These are phyloP conservation scores for Lactarius indigo DNA, from an alignment of 768 basidiomycete genomes.

Conservation along the genomic window DNA sequence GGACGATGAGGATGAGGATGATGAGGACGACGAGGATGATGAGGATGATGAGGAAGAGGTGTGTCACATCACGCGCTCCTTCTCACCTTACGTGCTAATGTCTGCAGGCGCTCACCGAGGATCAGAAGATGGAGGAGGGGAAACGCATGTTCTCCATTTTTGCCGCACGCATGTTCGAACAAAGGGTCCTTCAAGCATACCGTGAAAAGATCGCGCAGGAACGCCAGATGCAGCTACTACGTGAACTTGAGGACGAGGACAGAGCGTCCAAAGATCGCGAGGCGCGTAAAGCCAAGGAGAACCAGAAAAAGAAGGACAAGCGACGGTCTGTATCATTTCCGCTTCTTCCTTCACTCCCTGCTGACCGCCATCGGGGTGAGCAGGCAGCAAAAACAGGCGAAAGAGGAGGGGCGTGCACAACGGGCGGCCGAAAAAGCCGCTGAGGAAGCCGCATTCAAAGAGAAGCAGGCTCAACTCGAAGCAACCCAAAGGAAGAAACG, in stretches of 20 bases:
- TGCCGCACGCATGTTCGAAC: conserved; percentile 99
- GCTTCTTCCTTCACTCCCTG: conserved; percentile 15
- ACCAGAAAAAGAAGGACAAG: conserved; percentile 99
- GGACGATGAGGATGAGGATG: conserved; percentile 48
- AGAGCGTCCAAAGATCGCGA: conserved; percentile 82
- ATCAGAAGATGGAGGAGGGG: conserved; percentile 99
- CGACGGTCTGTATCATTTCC: conserved; percentile 58
- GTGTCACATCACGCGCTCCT: conserved; percentile 6
- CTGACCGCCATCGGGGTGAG: not conserved
- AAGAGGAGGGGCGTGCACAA: conserved; percentile 86
- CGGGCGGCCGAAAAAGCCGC: conserved; percentile 84
- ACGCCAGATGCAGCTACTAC: conserved; percentile 86
- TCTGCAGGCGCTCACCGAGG: conserved; percentile 77
- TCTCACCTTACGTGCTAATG: conserved; percentile 20
- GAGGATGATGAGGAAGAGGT: conserved; percentile 45
- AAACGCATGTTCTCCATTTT: conserved; percentile 99
- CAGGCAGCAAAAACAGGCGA: conserved; percentile 88
- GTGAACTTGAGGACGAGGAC: conserved; percentile 95
- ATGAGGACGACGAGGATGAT: conserved; percentile 50
- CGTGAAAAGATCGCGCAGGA: conserved; percentile 97
- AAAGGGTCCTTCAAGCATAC: conserved; percentile 93
- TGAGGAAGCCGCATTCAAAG: conserved; percentile 75
- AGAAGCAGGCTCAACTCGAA: conserved; percentile 72
- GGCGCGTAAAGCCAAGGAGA: conserved; percentile 87
- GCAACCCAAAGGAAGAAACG: conserved; percentile 76